phyloP scores from a whole-genome alignment of 2,329 filamentous ascomycete genomes.

The Reticulascus tulasneorum region DNA sequence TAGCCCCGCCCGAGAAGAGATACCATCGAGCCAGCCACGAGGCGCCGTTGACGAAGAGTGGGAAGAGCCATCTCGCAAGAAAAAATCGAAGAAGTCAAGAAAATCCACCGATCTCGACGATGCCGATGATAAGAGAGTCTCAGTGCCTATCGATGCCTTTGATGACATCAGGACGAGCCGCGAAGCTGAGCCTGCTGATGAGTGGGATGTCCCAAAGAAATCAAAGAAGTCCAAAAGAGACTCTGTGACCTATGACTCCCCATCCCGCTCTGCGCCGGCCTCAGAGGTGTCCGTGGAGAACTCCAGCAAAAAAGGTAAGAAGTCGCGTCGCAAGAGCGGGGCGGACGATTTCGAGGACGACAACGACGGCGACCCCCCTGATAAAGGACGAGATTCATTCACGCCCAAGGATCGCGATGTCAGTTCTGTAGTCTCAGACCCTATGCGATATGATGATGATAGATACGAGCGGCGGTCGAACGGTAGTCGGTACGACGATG shows the following conservation, averaged over 20 bases:
- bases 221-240: constrained; percentile 24
- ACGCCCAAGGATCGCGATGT: constrained; percentile 45
- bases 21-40: constrained; percentile 14
- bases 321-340: constrained; percentile 26
- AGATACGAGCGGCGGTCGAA: constrained; percentile 32
- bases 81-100: constrained; percentile 26
- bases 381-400: constrained; percentile 34
- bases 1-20: constrained; percentile 7
- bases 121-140: constrained; percentile 21
- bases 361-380: constrained; percentile 31
- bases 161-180: constrained; percentile 20
- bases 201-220: constrained; percentile 30
- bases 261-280: constrained; percentile 24
- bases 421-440: constrained; percentile 46
- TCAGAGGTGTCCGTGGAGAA: constrained; percentile 34
- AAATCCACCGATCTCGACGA: constrained; percentile 17
- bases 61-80: constrained; percentile 25
- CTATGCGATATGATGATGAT: constrained; percentile 25
- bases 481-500: constrained; percentile 37
- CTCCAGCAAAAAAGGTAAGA: too few species aligned
- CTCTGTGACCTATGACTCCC: constrained; percentile 21
- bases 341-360: constrained; percentile 30
- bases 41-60: constrained; percentile 18
- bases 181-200: constrained; percentile 21
- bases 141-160: constrained; percentile 25